phyloP scores from a whole-genome alignment of 1,284 basidiomycete species.

The Ganoderma sinense region DNA sequence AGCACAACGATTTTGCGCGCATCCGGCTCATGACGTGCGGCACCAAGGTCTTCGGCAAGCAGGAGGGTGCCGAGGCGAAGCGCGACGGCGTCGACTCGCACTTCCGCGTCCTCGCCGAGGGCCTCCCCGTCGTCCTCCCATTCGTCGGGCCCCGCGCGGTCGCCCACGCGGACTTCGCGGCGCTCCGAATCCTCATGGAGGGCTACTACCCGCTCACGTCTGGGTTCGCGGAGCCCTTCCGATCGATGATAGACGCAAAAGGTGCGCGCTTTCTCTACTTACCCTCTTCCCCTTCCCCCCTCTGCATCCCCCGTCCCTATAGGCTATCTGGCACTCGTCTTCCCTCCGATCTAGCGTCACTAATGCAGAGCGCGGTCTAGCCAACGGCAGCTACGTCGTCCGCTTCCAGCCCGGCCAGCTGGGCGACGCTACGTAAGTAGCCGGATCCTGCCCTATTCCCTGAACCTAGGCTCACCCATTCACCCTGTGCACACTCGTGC shows the following conservation, averaged over 20 bases:
- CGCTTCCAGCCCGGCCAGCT: slow-evolving; percentile 65
- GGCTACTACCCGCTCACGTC: slow-evolving; percentile 78
- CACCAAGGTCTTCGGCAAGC: slow-evolving; percentile 84
- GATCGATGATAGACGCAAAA: slow-evolving; percentile 52
- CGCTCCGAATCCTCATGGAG: slow-evolving; percentile 74
- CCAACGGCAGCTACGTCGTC: slow-evolving; percentile 77
- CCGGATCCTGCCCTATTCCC: background rate
- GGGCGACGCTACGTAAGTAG: slow-evolving; percentile 61
- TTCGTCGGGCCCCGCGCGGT: slow-evolving; percentile 76
- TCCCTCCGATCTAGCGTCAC: background rate
- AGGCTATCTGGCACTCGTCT: background rate
- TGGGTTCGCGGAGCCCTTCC: slow-evolving; percentile 69
- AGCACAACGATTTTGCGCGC: slow-evolving; percentile 85
- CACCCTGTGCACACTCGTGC: background rate
- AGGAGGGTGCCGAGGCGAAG: slow-evolving; percentile 54
- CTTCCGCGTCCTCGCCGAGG: slow-evolving; percentile 87
- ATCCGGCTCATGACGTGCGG: slow-evolving; percentile 92
- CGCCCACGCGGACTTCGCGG: slow-evolving; percentile 62
- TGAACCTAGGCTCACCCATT: background rate
- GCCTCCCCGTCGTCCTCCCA: slow-evolving; percentile 83
- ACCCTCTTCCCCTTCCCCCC: background rate
- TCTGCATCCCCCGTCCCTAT: background rate
- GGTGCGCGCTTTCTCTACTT: slow-evolving; percentile 47
- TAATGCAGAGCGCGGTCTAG: slow-evolving; percentile 44
- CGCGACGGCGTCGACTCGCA: slow-evolving; percentile 59